Evolutionary conservation across 495 filamentous ascomycete species (phyloP).

Genomic region (Lepraria neglecta): DNA sequence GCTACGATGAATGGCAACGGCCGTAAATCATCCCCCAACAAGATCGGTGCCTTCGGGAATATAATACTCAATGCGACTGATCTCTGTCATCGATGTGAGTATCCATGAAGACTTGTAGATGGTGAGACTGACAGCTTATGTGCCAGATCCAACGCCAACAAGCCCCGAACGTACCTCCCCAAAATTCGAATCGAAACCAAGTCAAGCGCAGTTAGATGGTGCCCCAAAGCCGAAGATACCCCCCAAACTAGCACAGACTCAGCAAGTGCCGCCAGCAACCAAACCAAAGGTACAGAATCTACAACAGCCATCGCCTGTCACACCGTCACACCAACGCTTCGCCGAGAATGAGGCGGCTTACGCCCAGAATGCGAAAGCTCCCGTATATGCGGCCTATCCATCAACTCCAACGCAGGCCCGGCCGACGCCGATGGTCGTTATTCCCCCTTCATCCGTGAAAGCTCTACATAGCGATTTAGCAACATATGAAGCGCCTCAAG

Average conservation of each 20-base stretch:
- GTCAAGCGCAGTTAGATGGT: background rate
- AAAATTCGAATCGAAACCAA: background rate
- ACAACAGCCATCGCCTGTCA: conserved; percentile 12
- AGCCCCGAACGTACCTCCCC: conserved; percentile 26
- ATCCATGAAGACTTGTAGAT: background rate
- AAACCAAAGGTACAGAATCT: background rate
- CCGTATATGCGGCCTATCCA: conserved; percentile 1
- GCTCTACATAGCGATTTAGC: conserved; percentile 18
- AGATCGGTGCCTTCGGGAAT: conserved; percentile 51
- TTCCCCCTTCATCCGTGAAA: conserved; percentile 20
- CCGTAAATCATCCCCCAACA: conserved; percentile 26
- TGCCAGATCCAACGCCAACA: conserved; percentile 39
- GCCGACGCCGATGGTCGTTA: conserved; percentile 21
- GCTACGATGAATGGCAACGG: conserved; percentile 5
- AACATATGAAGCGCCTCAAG: conserved; percentile 15
- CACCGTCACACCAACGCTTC: conserved; percentile 5
- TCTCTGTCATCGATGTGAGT: conserved; percentile 50
- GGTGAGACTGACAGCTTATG: background rate
- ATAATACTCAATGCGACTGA: conserved; percentile 54
- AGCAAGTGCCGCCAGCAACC: background rate
- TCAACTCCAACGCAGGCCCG: background rate
- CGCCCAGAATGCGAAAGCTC: background rate
- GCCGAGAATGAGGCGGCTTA: background rate
- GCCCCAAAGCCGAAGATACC: background rate
- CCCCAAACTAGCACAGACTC: background rate